These are phyloP conservation scores for Trichoderma hamatum DNA, from an alignment of 2,329 filamentous ascomycete species.

Conservation along the genomic window DNA sequence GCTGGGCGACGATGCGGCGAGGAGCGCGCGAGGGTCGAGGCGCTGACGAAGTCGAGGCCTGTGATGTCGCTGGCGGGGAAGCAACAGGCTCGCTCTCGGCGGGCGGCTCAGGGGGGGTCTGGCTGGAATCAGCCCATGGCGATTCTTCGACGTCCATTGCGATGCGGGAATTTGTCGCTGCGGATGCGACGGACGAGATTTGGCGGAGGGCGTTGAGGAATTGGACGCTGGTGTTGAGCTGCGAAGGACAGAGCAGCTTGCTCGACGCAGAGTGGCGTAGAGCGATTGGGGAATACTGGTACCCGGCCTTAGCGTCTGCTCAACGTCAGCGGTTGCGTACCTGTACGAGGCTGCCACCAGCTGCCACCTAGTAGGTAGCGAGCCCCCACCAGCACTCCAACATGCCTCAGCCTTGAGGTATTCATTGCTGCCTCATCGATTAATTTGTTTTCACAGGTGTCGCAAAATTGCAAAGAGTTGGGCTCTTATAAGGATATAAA, in stretches of 20 bases:
- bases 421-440: not conserved
- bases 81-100: conserved; percentile 40
- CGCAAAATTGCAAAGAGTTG: not conserved
- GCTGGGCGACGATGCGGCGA: conserved; percentile 71
- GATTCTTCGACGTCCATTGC: conserved; percentile 57
- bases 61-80: conserved; percentile 38
- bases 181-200: not conserved
- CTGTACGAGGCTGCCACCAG: conserved; percentile 12
- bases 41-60: conserved; percentile 38
- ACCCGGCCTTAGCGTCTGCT: conserved; percentile 16
- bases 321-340: conserved; percentile 26
- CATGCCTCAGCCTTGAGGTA: not conserved
- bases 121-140: conserved; percentile 55
- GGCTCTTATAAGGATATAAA: not conserved
- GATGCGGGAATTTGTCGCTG: conserved; percentile 18
- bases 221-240: conserved; percentile 8
- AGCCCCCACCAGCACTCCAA: conserved; percentile 3
- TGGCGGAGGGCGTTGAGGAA: not conserved
- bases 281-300: conserved; percentile 3
- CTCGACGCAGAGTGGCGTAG: not conserved
- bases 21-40: conserved; percentile 52
- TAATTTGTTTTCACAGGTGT: too few relatives aligned
- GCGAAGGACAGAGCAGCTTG: conserved; percentile 11
- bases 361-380: not conserved
- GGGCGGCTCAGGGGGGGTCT: conserved; percentile 35